Evolutionary conservation across 2,329 filamentous ascomycete genomes (phyloP), one percentile per base, ranked within the genome.

Genomic region (Claviceps monticola): DNA sequence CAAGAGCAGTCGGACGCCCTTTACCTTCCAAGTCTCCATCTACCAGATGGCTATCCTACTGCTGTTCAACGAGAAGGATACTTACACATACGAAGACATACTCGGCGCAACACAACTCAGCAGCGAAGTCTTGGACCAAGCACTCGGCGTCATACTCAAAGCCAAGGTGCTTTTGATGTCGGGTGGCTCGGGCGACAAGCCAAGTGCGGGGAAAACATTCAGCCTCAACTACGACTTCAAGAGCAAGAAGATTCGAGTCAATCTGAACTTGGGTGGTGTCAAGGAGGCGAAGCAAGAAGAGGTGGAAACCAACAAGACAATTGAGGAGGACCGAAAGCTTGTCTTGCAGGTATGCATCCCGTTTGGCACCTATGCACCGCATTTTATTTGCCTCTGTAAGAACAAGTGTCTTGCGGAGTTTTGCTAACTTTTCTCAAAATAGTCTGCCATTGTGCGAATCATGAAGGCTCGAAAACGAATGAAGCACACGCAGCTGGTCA

Each of bases 401-500:
- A 34, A 34, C 8, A 34, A 11, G 29, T 11, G 29, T 11, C 29
- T 11, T 34, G 29, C 29, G 9, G 3, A 34, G 11, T 11, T 19
- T 44, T 23, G 13, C 42, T 44, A 44, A 44, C 36, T 41, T 51
- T 39, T 29, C 14, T 13, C 9, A 5, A 14, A 14, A 37, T 34
- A 98, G 91, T 97, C 93, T 56, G 90, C 91, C 23, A 97, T 98
- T 67, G 93, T 98, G 53, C 88, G 93, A 17, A 95, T 98, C 62
- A 90, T 98, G 86, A 98, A 98, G 75, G 94, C 91, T 3, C 85
- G 93, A 55, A 97, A 98, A 78, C 79, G 71, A 8, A 90, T 43
- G 42, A 21, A 21, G 11, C 42, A 43, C 7, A 21, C 42, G 4
- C 19, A 93, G 64, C 83, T 98, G 13, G 89, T 98, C 51, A 84